Evolutionary conservation across 805 yeast genomes (phyloP).

Genomic region (Maudiozyma turicensis): DNA sequence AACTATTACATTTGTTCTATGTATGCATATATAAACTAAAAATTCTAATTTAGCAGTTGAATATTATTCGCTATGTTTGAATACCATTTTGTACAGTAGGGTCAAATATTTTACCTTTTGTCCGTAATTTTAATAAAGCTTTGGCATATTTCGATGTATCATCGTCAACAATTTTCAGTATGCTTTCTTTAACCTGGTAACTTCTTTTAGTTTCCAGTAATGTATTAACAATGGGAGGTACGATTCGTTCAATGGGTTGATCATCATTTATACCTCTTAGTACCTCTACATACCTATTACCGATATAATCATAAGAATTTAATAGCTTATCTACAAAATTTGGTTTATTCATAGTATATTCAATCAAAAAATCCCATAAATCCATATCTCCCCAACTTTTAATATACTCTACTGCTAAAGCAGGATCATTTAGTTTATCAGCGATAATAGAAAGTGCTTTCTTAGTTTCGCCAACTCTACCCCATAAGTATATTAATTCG

Average conservation of each 20-base stretch:
- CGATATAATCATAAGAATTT: slow-evolving; percentile 53
- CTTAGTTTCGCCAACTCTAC: slow-evolving; percentile 70
- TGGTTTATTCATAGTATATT: slow-evolving; percentile 62
- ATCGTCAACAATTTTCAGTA: slow-evolving; percentile 42
- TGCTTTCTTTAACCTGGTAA: slow-evolving; percentile 43
- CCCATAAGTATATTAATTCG: slow-evolving; percentile 74
- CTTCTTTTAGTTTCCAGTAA: slow-evolving; percentile 53
- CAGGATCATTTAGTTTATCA: slow-evolving; percentile 68
- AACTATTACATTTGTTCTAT: neutral
- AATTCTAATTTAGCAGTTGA: neutral
- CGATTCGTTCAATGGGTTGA: slow-evolving; percentile 56
- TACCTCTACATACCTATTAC: slow-evolving; percentile 57
- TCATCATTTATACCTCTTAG: slow-evolving; percentile 53
- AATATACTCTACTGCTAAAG: slow-evolving; percentile 73
- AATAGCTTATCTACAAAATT: slow-evolving; percentile 67
- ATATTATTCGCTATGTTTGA: neutral
- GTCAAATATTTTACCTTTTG: slow-evolving; percentile 22
- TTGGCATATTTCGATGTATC: slow-evolving; percentile 37
- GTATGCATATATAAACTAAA: neutral
- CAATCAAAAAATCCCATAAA: slow-evolving; percentile 70
- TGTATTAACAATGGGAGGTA: slow-evolving; percentile 49
- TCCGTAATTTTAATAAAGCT: slow-evolving; percentile 24
- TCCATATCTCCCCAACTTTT: slow-evolving; percentile 57
- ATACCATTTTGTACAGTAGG: neutral
- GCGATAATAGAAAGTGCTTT: slow-evolving; percentile 71